Base-by-base conservation (phyloP, 2,329 filamentous ascomycete species). In the Meredithiella fracta region DNA sequence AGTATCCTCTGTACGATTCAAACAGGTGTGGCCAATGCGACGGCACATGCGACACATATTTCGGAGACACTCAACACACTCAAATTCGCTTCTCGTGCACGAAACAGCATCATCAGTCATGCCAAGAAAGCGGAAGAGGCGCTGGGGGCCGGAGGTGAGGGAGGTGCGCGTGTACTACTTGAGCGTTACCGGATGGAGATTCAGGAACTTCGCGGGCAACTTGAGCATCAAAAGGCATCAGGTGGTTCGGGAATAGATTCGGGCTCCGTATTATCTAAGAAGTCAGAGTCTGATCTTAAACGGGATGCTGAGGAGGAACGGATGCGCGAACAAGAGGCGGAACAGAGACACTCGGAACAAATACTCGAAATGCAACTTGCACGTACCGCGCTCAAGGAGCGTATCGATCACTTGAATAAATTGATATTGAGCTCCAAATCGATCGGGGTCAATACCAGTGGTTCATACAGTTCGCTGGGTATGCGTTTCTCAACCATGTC, bases 331-430 rank as follows among this genome's bases (percentile, higher is more conserved):
- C 80, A 84, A 62, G 87, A 96, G 68, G 85, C 86, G 6, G 83
- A 89, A 62, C 79, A 87, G 62, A 81, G 89, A 40, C 92, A 96
- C 62, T 90, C 96, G 65, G 92, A 97, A 70, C 92, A 98, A 68
- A 91, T 98, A 78, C 75, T 98, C 55, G 92, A 98, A 69, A 97
- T 98, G 86, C 92, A 98, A 67, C 77, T 98, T 50, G 92, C 92
- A 31, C 82, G 92, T 44, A 98, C 92, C 0, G 92, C 92, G 0
- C 72, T 98, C 55, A 98, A 97, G 67, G 92, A 98, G 72, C 83
- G 92, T 29, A 98, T 98, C 63, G 90, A 96, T 66, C 92, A 98
- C 68, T 75, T 98, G 50, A 98, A 97, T 69, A 83, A 91, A 51
- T 74, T 98, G 52, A 97, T 98, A 61, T 72, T 98, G 59, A 94